A percentile compares a stretch with the other conserved stretches of the same genome.
phyloP scores from a whole-genome alignment of 805 yeast species.

The Sugiyamaella smithiae region DNA sequence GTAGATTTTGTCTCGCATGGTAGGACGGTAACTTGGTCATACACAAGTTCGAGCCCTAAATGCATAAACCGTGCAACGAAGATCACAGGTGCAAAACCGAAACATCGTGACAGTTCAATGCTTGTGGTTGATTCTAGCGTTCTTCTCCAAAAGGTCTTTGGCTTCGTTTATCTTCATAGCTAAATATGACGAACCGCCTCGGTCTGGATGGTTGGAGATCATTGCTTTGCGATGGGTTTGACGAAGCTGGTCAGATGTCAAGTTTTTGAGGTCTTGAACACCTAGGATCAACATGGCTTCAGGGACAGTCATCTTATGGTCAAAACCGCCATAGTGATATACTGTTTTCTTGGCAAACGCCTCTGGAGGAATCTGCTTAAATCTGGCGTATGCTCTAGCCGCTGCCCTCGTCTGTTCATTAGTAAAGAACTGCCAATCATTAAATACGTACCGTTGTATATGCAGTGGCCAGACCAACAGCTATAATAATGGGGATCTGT shows the following conservation, averaged over 20 bases:
- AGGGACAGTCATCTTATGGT: constrained; percentile 44
- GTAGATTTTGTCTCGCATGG: constrained; percentile 24
- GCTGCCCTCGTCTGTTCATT: constrained; percentile 34
- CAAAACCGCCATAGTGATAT: constrained; percentile 36
- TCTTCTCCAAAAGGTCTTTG: constrained; percentile 1
- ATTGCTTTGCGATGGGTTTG: constrained; percentile 80
- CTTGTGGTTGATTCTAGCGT: too few relatives aligned
- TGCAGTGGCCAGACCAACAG: constrained; percentile 28
- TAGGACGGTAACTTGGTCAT: neutral
- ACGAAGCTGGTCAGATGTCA: constrained; percentile 55
- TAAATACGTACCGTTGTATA: constrained; percentile 26
- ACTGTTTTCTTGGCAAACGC: constrained; percentile 24
- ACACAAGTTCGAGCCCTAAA: too few relatives aligned
- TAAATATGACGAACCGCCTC: constrained; percentile 85
- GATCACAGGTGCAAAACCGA: too few relatives aligned
- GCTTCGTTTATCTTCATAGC: constrained; percentile 95
- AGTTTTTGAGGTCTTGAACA: constrained; percentile 39
- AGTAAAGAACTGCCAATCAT: neutral
- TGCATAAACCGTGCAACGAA: too few relatives aligned
- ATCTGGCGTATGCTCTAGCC: constrained; percentile 31
- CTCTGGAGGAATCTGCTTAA: constrained; percentile 30
- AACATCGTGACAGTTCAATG: too few relatives aligned
- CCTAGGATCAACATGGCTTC: constrained; percentile 54
- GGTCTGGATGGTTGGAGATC: constrained; percentile 91
- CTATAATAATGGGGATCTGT: constrained; percentile 31